Evolutionary conservation across 2,329 filamentous ascomycete genomes (phyloP), one percentile per base, ranked within the genome.

Genomic region (Fusarium poae): DNA sequence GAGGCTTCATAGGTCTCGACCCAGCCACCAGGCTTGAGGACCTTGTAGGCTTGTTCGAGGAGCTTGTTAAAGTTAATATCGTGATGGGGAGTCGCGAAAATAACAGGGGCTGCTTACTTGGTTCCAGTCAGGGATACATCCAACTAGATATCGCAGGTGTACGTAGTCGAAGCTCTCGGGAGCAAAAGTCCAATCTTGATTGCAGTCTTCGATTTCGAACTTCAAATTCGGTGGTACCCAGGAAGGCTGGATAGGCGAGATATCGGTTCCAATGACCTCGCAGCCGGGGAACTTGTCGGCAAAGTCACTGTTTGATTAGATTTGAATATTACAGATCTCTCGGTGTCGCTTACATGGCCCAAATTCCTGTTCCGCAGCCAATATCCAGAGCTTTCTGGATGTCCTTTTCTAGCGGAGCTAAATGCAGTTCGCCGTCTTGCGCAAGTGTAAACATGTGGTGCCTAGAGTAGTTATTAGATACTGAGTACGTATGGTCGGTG

Each of bases 151-250:
- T 8, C 68, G 54, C 9, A 71, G 18, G 25, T 71, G 68, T 20
- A 71, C 43, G 16, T 71, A 71, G 18, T 71, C 68, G n/a, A 71
- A 71, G 1, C 65, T 44, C 1, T 42, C 54, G 3, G 57, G 50
- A 2, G 68, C 15, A 3, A 68, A 71, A 8, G 68, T 71, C 68
- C 68, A 71, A 1, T 71, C 68, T 25, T 71, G 61, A 3, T 50
- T 71, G 3, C 69, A 71, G 13, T 71, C 68, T 12, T 71, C 68
- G 11, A 71, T 71, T 35, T 71, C 65, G 18, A 71, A 71, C 23
- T 71, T 63, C 40, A 71, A 20, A 13, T 71, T 71, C 0, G 68
- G 68, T 0, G 68, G 68, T 0, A 71, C 59, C 68, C 68, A 71
- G 5, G 56, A 42, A 4, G 68, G 68, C 1, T 71, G 68, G 0